Percentiles rank a stretch among this genome's conserved stretches.
phyloP scores from a whole-genome alignment of 805 yeast genomes.

The Myxozyma udenii region DNA sequence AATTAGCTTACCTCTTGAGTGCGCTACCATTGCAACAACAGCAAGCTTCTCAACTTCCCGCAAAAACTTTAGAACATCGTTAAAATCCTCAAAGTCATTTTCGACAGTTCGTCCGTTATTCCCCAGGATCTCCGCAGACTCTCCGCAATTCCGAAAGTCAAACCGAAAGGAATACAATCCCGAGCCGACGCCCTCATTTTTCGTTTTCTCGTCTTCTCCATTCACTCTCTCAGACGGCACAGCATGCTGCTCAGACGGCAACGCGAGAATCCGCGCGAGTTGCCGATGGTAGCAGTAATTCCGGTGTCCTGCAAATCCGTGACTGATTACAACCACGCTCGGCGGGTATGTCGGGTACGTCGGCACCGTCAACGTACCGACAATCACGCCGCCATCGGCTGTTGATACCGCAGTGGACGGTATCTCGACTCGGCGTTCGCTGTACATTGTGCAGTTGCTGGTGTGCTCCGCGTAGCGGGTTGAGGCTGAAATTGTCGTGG shows the following conservation, averaged over 20 bases:
- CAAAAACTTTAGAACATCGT: slow-evolving; percentile 44
- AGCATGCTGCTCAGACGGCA: too few relatives aligned
- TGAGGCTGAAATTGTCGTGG: too few relatives aligned
- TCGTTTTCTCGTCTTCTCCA: neutral
- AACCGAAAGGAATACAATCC: slow-evolving; percentile 70
- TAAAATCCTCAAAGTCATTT: slow-evolving; percentile 70
- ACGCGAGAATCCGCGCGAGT: slow-evolving; percentile 59
- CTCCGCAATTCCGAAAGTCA: slow-evolving; percentile 85
- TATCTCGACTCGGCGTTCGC: slow-evolving; percentile 8
- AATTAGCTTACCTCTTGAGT: slow-evolving; percentile 61
- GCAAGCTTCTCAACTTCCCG: slow-evolving; percentile 38
- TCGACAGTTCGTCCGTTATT: slow-evolving; percentile 47
- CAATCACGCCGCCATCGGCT: slow-evolving; percentile 6
- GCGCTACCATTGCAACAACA: slow-evolving; percentile 62
- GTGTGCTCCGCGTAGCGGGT: neutral
- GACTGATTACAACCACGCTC: slow-evolving; percentile 58
- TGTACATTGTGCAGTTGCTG: neutral
- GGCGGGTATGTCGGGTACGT: slow-evolving; percentile 10
- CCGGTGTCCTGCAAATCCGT: slow-evolving; percentile 84
- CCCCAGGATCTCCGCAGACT: slow-evolving; percentile 53
- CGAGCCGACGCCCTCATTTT: slow-evolving; percentile 26
- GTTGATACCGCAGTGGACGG: slow-evolving; percentile 11
- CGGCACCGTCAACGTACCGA: slow-evolving; percentile 21
- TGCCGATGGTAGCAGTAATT: slow-evolving; percentile 69
- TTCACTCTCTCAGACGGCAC: too few relatives aligned